A percentile compares a stretch with the other conserved stretches of the same genome.
phyloP scores from a whole-genome alignment of 1,139 yeast genomes.

The Geotrichum restrictum region DNA sequence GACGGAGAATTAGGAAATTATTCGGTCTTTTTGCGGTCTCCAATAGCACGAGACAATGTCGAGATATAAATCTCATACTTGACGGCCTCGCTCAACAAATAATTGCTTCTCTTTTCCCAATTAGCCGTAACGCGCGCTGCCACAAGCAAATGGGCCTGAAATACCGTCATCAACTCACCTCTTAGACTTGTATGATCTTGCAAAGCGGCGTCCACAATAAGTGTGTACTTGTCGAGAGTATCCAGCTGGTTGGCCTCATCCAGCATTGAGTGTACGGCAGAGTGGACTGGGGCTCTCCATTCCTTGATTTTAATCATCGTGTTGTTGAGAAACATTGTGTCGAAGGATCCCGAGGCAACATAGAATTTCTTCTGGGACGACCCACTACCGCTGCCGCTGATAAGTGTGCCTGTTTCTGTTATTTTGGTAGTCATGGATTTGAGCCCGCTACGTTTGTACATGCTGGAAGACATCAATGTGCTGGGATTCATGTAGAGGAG shows the following conservation, averaged over 20 bases:
- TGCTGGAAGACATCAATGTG: neutral
- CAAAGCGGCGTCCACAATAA: slow-evolving; percentile 28
- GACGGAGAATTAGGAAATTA: neutral
- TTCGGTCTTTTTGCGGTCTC: slow-evolving; percentile 22
- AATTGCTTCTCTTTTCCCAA: slow-evolving; percentile 37
- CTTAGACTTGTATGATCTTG: slow-evolving; percentile 30
- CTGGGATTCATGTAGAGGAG: neutral
- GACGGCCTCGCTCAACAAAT: slow-evolving; percentile 34
- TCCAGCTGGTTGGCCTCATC: slow-evolving; percentile 33
- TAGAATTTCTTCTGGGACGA: slow-evolving; percentile 4
- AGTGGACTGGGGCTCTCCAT: slow-evolving; percentile 36
- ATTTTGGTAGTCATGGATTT: neutral
- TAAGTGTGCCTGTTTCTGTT: slow-evolving; percentile 4
- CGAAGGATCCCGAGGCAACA: slow-evolving; percentile 26
- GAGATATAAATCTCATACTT: slow-evolving; percentile 35
- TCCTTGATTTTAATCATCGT: slow-evolving; percentile 30
- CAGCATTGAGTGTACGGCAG: slow-evolving; percentile 30
- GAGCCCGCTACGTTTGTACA: neutral
- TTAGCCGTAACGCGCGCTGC: slow-evolving; percentile 34
- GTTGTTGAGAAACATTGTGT: slow-evolving; percentile 28
- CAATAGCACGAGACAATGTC: slow-evolving; percentile 31
- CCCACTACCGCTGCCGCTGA: slow-evolving; percentile 10
- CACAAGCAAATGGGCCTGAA: slow-evolving; percentile 20
- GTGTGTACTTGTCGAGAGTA: slow-evolving; percentile 28
- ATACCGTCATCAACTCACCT: slow-evolving; percentile 20